These are phyloP conservation scores for Xylaria multiplex DNA, from an alignment of 2,329 filamentous ascomycete species.

Conservation along the genomic window DNA sequence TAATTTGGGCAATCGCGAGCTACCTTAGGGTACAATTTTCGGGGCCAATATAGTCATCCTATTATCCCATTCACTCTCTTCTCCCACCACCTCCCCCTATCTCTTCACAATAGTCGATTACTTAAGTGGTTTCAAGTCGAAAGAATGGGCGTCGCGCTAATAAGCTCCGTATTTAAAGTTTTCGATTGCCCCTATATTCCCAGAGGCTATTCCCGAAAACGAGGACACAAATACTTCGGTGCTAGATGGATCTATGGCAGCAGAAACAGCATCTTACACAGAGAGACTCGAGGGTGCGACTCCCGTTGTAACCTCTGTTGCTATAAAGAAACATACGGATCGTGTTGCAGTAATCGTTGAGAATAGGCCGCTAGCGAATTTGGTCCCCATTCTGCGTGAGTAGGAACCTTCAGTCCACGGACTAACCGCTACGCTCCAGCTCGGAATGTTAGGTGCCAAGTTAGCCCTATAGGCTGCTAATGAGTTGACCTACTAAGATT, in stretches of 20 bases:
- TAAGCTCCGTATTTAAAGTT: neutral
- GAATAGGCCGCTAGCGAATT: conserved; percentile 48
- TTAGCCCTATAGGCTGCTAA: no score
- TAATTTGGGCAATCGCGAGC: conserved; percentile 22
- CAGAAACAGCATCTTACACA: neutral
- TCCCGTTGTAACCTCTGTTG: neutral
- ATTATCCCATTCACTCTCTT: neutral
- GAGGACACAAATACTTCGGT: neutral
- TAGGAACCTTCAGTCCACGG: neutral
- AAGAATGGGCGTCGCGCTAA: conserved; percentile 3
- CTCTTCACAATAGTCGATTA: neutral
- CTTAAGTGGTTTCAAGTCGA: neutral
- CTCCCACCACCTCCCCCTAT: neutral
- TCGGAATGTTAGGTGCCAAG: no score
- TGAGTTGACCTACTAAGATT: no score
- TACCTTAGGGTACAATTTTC: conserved; percentile 16
- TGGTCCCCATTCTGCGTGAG: conserved; percentile 51
- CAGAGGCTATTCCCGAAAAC: neutral
- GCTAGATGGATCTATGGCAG: neutral
- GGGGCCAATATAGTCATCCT: conserved; percentile 3
- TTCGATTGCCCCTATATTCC: neutral
- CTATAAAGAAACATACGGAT: conserved; percentile 34
- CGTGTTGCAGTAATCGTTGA: conserved; percentile 53
- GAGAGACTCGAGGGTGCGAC: neutral
- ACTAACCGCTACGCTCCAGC: neutral